A percentile compares a stretch with the other conserved stretches of the same genome.
Evolutionary conservation across 257 asterid genomes (phyloP).

Genomic region (Euphrasia confusa): DNA sequence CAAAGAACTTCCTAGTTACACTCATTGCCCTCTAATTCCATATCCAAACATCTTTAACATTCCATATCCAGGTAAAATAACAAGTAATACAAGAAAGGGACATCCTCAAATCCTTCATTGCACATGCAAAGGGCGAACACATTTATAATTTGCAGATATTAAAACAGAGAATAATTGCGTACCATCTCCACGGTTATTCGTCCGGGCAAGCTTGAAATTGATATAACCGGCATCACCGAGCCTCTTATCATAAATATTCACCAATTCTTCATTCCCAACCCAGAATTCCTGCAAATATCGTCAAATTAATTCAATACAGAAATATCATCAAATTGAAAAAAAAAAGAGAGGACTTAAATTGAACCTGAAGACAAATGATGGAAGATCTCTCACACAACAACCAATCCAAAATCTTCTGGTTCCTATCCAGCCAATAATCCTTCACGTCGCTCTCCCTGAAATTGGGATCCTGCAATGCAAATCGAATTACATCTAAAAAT

Average conservation of each 20-base stretch:
- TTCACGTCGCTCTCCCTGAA: slow-evolving; percentile 85
- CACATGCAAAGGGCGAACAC: no score
- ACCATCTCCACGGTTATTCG: slow-evolving; percentile 98
- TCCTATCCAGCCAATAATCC: slow-evolving; percentile 80
- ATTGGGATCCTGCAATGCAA: slow-evolving; percentile 72
- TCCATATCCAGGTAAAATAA: no score
- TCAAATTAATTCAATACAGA: not conserved
- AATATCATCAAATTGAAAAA: not conserved
- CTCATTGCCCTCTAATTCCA: not conserved
- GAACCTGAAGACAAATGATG: slow-evolving; percentile 96
- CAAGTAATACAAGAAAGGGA: not conserved
- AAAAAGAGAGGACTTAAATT: not conserved
- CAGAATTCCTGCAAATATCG: slow-evolving; percentile 62
- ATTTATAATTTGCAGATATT: not conserved
- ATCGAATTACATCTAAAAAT: no score
- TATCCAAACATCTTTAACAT: not conserved
- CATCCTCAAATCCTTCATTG: not conserved
- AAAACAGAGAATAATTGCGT: not conserved
- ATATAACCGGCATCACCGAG: slow-evolving; percentile 90
- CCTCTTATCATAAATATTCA: slow-evolving; percentile 75
- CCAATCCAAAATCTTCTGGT: slow-evolving; percentile 86
- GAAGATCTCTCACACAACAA: slow-evolving; percentile 86
- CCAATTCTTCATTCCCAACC: slow-evolving; percentile 97
- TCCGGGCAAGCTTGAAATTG: slow-evolving; percentile 80
- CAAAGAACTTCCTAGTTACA: slow-evolving; percentile 18